Conservation (phyloP, 257 asterid species). For the Jaltomata sinuosa region DNA sequence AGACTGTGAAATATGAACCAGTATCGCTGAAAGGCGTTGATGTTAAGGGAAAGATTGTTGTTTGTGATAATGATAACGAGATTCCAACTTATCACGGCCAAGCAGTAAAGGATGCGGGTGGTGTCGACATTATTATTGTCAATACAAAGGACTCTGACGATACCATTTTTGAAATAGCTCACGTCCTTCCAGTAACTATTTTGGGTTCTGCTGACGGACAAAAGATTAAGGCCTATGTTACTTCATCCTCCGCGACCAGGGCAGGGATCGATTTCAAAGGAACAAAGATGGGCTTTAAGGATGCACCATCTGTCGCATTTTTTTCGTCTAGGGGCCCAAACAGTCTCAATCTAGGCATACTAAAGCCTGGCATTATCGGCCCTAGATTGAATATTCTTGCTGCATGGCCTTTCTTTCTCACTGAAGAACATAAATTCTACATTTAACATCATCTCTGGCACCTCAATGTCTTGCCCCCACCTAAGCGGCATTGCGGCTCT, state of each 20-base stretch:
- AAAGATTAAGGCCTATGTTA: slow-evolving; percentile 17
- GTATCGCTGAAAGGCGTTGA: slow-evolving; percentile 2
- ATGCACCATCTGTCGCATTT: slow-evolving; percentile 5
- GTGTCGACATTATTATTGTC: slow-evolving; percentile 26
- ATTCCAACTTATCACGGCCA: not conserved
- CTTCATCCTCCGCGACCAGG: not conserved
- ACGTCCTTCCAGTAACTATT: slow-evolving; percentile 12
- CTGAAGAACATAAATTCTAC: not conserved
- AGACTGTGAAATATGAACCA: not conserved
- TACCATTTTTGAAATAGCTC: not conserved
- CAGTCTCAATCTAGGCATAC: slow-evolving; percentile 4
- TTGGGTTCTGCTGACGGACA: slow-evolving; percentile 7
- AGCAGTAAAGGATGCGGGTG: slow-evolving; percentile 23
- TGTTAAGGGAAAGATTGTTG: slow-evolving; percentile 13
- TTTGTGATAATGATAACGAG: not conserved
- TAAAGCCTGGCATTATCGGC: slow-evolving; percentile 24
- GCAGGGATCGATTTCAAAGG: slow-evolving; percentile 17
- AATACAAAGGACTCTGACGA: slow-evolving; percentile 1
- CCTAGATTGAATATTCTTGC: slow-evolving; percentile 19
- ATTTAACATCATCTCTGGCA: slow-evolving; percentile 15
- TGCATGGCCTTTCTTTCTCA: not conserved
- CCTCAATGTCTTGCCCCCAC: slow-evolving; percentile 30
- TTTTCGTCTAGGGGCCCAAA: slow-evolving; percentile 25
- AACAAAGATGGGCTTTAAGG: slow-evolving; percentile 3
- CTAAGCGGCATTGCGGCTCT: slow-evolving; percentile 24